Evolutionary conservation across 2,329 filamentous ascomycete species (phyloP), one percentile per base, ranked within the genome.

Genomic region (Mollisiaceae sp.): DNA sequence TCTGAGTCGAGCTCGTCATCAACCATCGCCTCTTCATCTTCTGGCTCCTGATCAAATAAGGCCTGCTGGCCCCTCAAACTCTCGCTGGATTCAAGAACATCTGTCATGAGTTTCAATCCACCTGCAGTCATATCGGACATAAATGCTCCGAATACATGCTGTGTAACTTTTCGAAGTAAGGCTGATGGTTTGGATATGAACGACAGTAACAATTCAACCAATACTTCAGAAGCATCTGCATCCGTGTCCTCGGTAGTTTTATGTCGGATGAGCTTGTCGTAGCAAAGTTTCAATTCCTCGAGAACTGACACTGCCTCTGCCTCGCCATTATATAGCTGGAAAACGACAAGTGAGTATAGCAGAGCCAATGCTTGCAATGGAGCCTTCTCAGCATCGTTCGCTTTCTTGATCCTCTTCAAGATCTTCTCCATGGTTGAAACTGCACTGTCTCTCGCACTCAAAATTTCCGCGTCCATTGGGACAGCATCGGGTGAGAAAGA

Each of bases 301-400:
- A 97, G 81, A 67, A 95, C 89, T 58, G 90, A 89, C 24, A 97
- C 85, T 0, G 93, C 92, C 75, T 98, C 95, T 0, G 91, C 84
- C 65, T 97, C 93, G 27, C 93, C 92, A 73, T 94, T 94, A 79
- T 97, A 97, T 9, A 97, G 84, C 77, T 97, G 93, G 63, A 98
- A 83, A 15, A 97, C 86, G 0, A 93, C 91, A 60, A 97, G 85
- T 0, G 92, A 89, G 76, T 97, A 93, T 1, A 98, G 84, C 41
- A 97, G 83, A 22, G 90, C 89, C 65, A 97, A 85, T 0, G 91
- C 91, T 66, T 88, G 87, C 18, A 81, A 60, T 24, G 72, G 69
- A 35, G 70, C 63, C 55, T 71, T 73, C 12, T 66, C 66, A 66
- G 79, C 60, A 70, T 75, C 71, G 70, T 76, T 50, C 62, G 72